These are phyloP conservation scores for Leccinum pachyderme DNA, from an alignment of 1,284 basidiomycete species.

Conservation along the genomic window DNA sequence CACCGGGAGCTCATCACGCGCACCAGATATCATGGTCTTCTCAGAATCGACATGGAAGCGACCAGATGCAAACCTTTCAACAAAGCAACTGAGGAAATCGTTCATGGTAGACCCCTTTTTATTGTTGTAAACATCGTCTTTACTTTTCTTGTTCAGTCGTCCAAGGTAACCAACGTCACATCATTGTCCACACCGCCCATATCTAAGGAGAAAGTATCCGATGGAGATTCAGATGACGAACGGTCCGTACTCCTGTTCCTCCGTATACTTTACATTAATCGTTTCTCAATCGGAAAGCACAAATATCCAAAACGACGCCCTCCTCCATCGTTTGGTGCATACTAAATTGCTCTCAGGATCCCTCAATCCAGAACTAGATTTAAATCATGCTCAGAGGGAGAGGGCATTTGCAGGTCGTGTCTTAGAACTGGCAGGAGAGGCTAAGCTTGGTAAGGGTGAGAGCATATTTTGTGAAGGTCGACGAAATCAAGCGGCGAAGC, in stretches of 20 bases:
- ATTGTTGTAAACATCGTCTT: constrained; percentile 1
- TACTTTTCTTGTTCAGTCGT: constrained; percentile 50
- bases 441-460: constrained; percentile 73
- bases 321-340: constrained; percentile 74
- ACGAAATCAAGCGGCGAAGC: constrained; percentile 64
- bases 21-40: constrained; percentile 57
- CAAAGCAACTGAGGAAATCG: constrained; percentile 52
- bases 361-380: constrained; percentile 54
- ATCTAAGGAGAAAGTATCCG: constrained; percentile 39
- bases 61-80: constrained; percentile 22
- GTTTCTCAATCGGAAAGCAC: constrained; percentile 43
- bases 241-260: constrained; percentile 11
- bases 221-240: constrained; percentile 48
- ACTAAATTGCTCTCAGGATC: constrained; percentile 74
- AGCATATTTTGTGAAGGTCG: constrained; percentile 54
- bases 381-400: constrained; percentile 62
- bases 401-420: constrained; percentile 74
- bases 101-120: constrained; percentile 60
- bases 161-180: constrained; percentile 64
- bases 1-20: constrained; percentile 28
- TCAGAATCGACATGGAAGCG: constrained; percentile 38
- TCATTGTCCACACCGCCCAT: constrained; percentile 30
- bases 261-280: background rate
- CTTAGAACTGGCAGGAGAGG: constrained; percentile 61
- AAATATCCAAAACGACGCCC: constrained; percentile 70